These are phyloP conservation scores for Colletotrichum cuscutae DNA, from an alignment of 2,329 filamentous ascomycete genomes.

Conservation along the genomic window DNA sequence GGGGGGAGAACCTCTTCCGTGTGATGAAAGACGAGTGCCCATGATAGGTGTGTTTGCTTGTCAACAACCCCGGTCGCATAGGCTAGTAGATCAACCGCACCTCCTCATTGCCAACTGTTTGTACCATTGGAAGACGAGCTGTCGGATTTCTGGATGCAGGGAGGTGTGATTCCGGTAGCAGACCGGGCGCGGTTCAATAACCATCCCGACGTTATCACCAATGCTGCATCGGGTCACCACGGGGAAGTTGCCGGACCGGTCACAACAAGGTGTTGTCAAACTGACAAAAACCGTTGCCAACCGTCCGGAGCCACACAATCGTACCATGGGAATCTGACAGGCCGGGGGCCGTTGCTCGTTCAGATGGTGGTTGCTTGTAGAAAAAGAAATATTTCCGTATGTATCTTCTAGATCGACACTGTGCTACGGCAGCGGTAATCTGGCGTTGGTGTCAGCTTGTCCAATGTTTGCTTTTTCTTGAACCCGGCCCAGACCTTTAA, in stretches of 20 bases:
- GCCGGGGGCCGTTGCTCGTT: constrained; percentile 8
- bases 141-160: constrained; percentile 8
- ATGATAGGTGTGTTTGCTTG: constrained; percentile 6
- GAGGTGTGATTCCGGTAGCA: constrained; percentile 7
- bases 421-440: neutral
- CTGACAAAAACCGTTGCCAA: constrained; percentile 18
- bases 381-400: constrained; percentile 18
- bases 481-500: neutral
- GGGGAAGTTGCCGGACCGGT: constrained; percentile 28
- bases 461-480: constrained; percentile 29
- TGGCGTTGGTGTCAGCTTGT: constrained; percentile 1
- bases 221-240: constrained; percentile 6
- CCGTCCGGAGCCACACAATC: constrained; percentile 1
- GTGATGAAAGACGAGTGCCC: constrained; percentile 2
- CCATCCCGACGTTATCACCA: constrained; percentile 14
- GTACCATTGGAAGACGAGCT: constrained; percentile 1
- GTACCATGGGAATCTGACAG: constrained; percentile 24
- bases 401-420: constrained; percentile 18
- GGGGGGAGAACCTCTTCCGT: neutral
- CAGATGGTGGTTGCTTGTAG: neutral
- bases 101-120: neutral
- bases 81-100: constrained; percentile 27
- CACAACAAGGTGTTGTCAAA: constrained; percentile 16
- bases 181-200: constrained; percentile 11
- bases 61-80: constrained; percentile 22